Base-by-base conservation (phyloP, 2,329 filamentous ascomycete species). In the Alternaria infectoria region DNA sequence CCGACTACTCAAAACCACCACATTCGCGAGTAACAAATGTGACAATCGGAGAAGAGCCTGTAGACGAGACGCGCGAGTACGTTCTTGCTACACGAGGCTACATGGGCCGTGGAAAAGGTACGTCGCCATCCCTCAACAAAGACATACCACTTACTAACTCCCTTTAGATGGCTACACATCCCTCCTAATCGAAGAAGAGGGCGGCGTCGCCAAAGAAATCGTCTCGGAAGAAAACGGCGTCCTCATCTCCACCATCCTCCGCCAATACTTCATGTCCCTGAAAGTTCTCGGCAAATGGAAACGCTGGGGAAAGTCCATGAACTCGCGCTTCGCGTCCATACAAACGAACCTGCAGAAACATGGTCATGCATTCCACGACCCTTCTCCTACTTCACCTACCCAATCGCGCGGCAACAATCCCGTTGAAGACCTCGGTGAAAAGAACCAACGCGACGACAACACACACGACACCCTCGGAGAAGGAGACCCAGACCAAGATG, bases 261-360 rank as follows among this genome's bases (percentile, higher is more conserved):
- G 93, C 12, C 93, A 97, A 77, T 97, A 97, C 80, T 97, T 97
- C 80, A 91, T 97, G 86, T 91, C 90, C 7, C 84, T 97, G 46
- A 92, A 92, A 59, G 90, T 94, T 1, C 82, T 97, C 25, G 92
- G 93, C 17, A 88, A 88, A 72, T 97, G 93, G 93, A 89, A 87
- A 63, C 85, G 89, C 61, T 91, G 91, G 83, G 87, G 90, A 13
- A 83, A 86, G 1, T 85, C 84, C 62, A 83, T 92, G 74, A 82
- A 85, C 15, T 80, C 83, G 2, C 89, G 93, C 75, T 96, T 92
- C 90, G 81, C 82, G 23, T 77, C 80, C 11, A 88, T 96, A 3
- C 89, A 92, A 32, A 83, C 87, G 25, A 85, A 85, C 21, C 82
- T 93, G 49, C 85, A 89, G 69, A 79, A 81, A 15, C 85, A 87